A percentile compares a stretch with the other conserved stretches of the same genome.
Evolutionary conservation across 2,329 filamentous ascomycete species (phyloP).

Genomic region (Rhinocladiella similis): DNA sequence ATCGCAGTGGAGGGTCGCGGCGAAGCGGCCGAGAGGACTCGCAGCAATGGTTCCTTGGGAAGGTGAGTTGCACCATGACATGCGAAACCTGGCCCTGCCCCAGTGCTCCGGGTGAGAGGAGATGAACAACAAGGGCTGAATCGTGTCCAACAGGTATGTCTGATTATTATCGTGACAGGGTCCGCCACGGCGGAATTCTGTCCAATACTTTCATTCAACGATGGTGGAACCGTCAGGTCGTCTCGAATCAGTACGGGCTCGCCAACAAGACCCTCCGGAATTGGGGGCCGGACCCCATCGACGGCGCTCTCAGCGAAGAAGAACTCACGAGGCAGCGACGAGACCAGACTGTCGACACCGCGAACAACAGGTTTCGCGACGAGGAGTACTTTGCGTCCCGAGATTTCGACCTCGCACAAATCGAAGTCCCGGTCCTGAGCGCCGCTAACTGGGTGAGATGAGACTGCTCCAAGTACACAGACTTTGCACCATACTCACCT

Average conservation of each 20-base stretch:
- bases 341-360: no score
- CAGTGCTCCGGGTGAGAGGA: no score
- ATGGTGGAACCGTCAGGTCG: constrained; percentile 54
- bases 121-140: no score
- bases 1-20: constrained; percentile 57
- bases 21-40: constrained; percentile 52
- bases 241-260: constrained; percentile 67
- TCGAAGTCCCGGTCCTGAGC: constrained; percentile 64
- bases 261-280: constrained; percentile 51
- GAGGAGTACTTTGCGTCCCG: no score
- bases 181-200: constrained; percentile 62
- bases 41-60: constrained; percentile 56
- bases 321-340: constrained; percentile 36
- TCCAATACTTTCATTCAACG: constrained; percentile 56
- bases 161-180: no score
- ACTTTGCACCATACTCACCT: no score
- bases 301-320: constrained; percentile 38
- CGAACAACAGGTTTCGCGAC: no score
- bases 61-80: no score
- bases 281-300: constrained; percentile 50
- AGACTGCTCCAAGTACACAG: no score
- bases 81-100: no score
- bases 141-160: no score
- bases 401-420: constrained; percentile 58
- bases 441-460: no score